These are phyloP conservation scores for Scedosporium aurantiacum DNA, from an alignment of 2,329 filamentous ascomycete genomes.

Conservation along the genomic window DNA sequence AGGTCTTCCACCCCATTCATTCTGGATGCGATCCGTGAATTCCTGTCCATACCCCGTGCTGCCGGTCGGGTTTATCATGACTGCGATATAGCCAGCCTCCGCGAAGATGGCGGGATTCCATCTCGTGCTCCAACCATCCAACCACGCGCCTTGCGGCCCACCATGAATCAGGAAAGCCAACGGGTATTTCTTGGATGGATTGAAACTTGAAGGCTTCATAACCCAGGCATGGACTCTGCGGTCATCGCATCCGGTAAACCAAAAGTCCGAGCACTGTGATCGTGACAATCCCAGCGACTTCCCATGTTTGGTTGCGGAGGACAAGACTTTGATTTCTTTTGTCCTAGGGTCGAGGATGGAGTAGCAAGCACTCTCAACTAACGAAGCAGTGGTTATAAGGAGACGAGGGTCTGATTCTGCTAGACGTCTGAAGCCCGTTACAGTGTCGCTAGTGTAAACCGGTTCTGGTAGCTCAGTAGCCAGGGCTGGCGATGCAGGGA, in stretches of 20 bases:
- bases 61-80: conserved; percentile 74
- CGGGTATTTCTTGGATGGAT: conserved; percentile 62
- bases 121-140: conserved; percentile 64
- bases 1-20: conserved; percentile 75
- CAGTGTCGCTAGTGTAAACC: conserved; percentile 42
- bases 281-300: conserved; percentile 54
- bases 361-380: conserved; percentile 64
- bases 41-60: conserved; percentile 73
- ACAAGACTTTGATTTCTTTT: conserved; percentile 32
- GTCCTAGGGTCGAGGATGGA: conserved; percentile 40
- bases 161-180: conserved; percentile 73
- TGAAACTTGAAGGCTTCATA: conserved; percentile 53
- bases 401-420: conserved; percentile 36
- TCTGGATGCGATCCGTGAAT: conserved; percentile 63
- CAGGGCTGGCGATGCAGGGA: conserved; percentile 42
- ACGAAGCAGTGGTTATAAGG: conserved; percentile 56
- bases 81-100: conserved; percentile 76
- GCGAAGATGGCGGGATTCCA: conserved; percentile 85
- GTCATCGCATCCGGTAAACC: conserved; percentile 31
- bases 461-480: conserved; percentile 36
- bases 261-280: conserved; percentile 52
- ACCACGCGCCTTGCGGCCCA: conserved; percentile 69
- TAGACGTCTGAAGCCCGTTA: conserved; percentile 33
- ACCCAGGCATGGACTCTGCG: conserved; percentile 60
- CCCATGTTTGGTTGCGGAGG: conserved; percentile 55